These are phyloP conservation scores for Heliamphora exappendiculata DNA, from an alignment of 148 eudicot genomes.

Conservation along the genomic window DNA sequence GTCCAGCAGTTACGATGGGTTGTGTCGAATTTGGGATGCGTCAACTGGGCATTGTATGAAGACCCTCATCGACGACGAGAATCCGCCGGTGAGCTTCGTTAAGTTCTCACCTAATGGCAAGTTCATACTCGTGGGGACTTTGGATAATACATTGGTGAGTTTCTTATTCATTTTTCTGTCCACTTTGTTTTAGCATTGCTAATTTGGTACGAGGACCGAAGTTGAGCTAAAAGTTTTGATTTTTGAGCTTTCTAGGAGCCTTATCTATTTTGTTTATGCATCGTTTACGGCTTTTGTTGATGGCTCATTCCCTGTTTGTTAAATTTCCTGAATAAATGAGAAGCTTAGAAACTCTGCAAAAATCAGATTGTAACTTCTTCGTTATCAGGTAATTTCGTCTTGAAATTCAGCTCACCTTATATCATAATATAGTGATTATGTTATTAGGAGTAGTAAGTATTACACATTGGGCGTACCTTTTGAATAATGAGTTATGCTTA, in stretches of 20 bases:
- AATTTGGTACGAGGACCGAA: not conserved
- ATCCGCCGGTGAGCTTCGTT: conserved; percentile 84
- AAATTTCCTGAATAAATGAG: not conserved
- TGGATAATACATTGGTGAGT: conserved; percentile 85
- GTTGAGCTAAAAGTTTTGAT: not conserved
- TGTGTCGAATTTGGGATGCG: conserved; percentile 94
- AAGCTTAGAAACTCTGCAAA: not conserved
- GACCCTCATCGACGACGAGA: conserved; percentile 91
- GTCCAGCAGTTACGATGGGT: conserved; percentile 82
- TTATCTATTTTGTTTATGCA: not conserved
- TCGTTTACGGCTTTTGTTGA: not conserved
- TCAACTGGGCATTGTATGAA: conserved; percentile 92
- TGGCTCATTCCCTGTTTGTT: not conserved
- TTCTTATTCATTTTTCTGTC: not conserved
- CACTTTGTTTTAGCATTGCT: not conserved
- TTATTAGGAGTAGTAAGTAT: not conserved
- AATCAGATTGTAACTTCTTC: not conserved
- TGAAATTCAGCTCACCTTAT: not conserved
- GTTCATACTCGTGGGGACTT: conserved; percentile 81
- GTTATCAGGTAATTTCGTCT: not conserved
- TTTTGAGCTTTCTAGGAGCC: not conserved
- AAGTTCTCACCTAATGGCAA: conserved; percentile 92
- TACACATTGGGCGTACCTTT: not conserved
- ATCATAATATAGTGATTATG: not conserved
- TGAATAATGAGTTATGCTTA: not conserved